Evolutionary conservation across 495 filamentous ascomycete genomes (phyloP).

Genomic region (Hypoxylon intermedium): DNA sequence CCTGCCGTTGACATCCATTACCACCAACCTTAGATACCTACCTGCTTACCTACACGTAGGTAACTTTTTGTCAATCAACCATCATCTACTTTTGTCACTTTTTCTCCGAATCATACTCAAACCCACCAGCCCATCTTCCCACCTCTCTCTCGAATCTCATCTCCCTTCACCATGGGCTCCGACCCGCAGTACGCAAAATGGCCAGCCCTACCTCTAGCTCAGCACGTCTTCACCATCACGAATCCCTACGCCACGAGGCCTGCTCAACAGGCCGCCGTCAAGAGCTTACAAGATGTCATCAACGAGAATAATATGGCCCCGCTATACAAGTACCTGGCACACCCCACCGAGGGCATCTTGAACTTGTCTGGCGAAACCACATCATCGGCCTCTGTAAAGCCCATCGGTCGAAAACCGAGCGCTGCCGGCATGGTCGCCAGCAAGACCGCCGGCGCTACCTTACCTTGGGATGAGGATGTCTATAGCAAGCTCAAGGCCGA

Average conservation of each 20-base stretch:
- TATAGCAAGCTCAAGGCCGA: constrained; percentile 86
- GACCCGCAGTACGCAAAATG: constrained; percentile 97
- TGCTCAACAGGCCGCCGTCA: constrained; percentile 74
- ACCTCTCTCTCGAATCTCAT: not conserved
- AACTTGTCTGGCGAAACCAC: constrained; percentile 77
- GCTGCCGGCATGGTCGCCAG: constrained; percentile 77
- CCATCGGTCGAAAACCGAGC: constrained; percentile 62
- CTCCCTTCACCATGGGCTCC: constrained; percentile 77
- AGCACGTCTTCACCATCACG: constrained; percentile 96
- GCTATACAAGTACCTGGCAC: constrained; percentile 92
- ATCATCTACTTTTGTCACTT: not conserved
- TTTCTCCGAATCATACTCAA: not conserved
- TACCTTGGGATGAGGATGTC: constrained; percentile 88
- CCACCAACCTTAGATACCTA: too few species aligned
- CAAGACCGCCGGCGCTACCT: constrained; percentile 65
- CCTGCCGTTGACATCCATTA: too few species aligned
- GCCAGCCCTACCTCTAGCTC: constrained; percentile 87
- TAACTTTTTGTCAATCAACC: too few species aligned
- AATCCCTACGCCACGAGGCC: constrained; percentile 77
- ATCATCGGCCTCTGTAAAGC: constrained; percentile 56
- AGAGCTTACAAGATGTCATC: constrained; percentile 92
- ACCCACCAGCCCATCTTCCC: not conserved
- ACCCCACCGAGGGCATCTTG: constrained; percentile 89
- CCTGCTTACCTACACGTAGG: too few species aligned
- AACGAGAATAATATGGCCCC: constrained; percentile 94